Conservation (phyloP, 345 rosid genomes). For the Kernera saxatilis region DNA sequence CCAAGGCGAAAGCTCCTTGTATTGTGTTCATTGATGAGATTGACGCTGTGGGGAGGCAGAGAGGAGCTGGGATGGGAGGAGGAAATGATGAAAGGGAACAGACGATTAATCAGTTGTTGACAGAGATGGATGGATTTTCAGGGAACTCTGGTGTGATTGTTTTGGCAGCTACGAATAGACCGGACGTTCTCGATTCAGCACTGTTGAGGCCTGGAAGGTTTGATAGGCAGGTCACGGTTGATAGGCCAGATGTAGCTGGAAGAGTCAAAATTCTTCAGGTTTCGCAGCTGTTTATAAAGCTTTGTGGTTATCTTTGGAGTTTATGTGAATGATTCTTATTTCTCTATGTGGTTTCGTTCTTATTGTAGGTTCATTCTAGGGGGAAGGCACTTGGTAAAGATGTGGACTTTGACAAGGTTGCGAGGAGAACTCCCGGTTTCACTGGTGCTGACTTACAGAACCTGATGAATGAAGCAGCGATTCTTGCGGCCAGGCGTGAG, state of each 20-base stretch:
- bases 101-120: constrained; percentile 75
- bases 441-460: constrained; percentile 96
- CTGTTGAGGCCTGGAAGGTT: constrained; percentile 89
- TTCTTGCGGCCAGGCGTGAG: constrained; percentile 94
- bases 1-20: constrained; percentile 74
- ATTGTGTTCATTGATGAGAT: constrained; percentile 88
- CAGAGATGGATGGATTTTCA: constrained; percentile 91
- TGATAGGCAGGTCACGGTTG: constrained; percentile 83
- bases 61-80: constrained; percentile 95
- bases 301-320: not conserved
- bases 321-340: not conserved
- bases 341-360: not conserved
- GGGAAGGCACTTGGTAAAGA: constrained; percentile 97
- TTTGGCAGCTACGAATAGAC: constrained; percentile 85
- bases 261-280: constrained; percentile 93
- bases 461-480: constrained; percentile 96
- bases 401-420: constrained; percentile 90
- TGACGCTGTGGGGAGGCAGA: constrained; percentile 88
- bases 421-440: constrained; percentile 94
- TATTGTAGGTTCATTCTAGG: constrained; percentile 81
- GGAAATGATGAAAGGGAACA: constrained; percentile 96
- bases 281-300: not conserved
- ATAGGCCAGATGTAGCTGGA: constrained; percentile 92
- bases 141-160: constrained; percentile 91
- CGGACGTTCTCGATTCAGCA: constrained; percentile 80